These are phyloP conservation scores for Fusarium mundagurra DNA, from an alignment of 2,329 filamentous ascomycete species.

Conservation along the genomic window DNA sequence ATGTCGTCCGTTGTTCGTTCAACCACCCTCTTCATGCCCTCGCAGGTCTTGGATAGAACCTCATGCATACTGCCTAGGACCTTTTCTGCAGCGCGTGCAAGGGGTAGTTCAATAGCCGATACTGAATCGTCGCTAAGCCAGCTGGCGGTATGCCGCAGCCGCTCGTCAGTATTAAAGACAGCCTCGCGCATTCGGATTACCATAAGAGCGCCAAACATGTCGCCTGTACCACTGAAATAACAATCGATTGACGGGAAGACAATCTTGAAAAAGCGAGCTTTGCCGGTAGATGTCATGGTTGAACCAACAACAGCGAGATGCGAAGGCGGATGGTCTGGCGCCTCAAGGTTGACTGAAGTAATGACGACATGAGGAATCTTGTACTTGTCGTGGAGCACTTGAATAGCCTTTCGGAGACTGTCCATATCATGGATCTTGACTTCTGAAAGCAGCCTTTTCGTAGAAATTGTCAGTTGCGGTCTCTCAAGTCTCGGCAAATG, in stretches of 20 bases:
- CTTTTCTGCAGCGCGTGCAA: constrained; percentile 85
- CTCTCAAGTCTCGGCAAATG: neutral
- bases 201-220: constrained; percentile 97
- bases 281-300: constrained; percentile 69
- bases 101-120: constrained; percentile 74
- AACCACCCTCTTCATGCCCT: constrained; percentile 66
- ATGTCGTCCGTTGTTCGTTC: constrained; percentile 55
- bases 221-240: constrained; percentile 95
- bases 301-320: constrained; percentile 81
- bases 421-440: constrained; percentile 81
- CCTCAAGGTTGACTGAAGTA: constrained; percentile 81
- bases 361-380: constrained; percentile 89
- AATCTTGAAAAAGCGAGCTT: constrained; percentile 86
- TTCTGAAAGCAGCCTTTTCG: constrained; percentile 80
- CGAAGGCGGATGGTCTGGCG: constrained; percentile 58
- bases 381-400: constrained; percentile 79
- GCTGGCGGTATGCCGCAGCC: constrained; percentile 63
- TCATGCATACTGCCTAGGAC: constrained; percentile 94
- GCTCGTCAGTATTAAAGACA: constrained; percentile 56
- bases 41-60: constrained; percentile 75
- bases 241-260: constrained; percentile 88
- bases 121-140: constrained; percentile 85
- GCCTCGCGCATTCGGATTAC: constrained; percentile 89
- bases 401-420: constrained; percentile 78
- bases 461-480: neutral